Base-by-base conservation (phyloP, 2,329 filamentous ascomycete genomes). In the Exophiala oligosperma region DNA sequence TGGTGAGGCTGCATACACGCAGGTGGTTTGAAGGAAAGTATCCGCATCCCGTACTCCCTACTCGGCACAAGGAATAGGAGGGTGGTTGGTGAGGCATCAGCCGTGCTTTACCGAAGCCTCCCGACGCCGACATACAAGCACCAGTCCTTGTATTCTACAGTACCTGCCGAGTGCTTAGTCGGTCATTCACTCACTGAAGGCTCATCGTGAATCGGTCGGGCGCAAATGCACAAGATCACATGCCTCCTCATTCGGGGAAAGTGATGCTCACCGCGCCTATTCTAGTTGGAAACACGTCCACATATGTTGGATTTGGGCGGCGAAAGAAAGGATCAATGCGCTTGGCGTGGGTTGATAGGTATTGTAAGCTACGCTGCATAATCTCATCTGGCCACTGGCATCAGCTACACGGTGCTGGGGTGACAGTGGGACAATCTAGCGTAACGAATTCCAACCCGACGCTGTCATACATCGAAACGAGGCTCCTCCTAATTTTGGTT, bases 151-250 rank as follows among this genome's bases (percentile, higher is more conserved):
- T 28, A 28, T 28, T 28, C 26, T 28, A 4, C 26, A 4, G 26
- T 28, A 28, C 26, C 26, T 28, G 7, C 26, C 7, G 26, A 28
- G 26, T 28, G 26, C 26, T 28, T 28, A 28, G 26, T 40, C 12
- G 17, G 6, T 32, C 17, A 17, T 17, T 17, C 17, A 17, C 17
- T 17, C 53, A n/a, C 54, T 49, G 41, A 52, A 52, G 56, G 54
- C 35, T 35, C 51, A 37, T 52, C 37, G 50, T 37, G 54, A 56
- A 28, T 57, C 52, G 43, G 50, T 62, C 51, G 54, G 60, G 60
- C 60, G 57, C 54, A 17, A 62, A 57, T 60, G 60, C 60, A 62
- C 52, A 7, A 32, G 32, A 21, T 6, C 14, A 14, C 23, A 44
- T 14, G 38, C n/a, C 44, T n/a, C 28, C 43, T 6, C 29, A 14